Base-by-base conservation (phyloP, 108 stramenopile species). In the Licmophora abbreviata region DNA sequence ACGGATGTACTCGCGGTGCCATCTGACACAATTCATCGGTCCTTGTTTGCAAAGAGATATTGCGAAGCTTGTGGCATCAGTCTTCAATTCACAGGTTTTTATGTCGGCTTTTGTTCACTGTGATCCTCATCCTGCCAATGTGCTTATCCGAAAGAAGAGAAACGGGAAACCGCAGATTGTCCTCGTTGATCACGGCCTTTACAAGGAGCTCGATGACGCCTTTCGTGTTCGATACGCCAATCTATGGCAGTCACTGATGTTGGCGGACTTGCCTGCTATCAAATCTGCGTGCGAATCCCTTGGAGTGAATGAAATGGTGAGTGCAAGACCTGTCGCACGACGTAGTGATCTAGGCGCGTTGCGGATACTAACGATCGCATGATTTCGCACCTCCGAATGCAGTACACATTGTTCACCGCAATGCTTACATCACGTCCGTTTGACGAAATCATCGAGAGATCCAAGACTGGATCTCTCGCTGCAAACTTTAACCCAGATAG, bases 101-200 rank as follows among this genome's bases (percentile, higher is more conserved):
- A 36, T 51, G 6, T 49, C 65, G 21, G 24, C 7, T 37, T 79
- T 64, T 46, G 88, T 93, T 5, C 93, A 96, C 58, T 92, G 91
- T 52, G 74, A 97, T 58, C 96, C 96, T 7, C 96, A 97, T 66
- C 83, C 88, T 30, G 93, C 88, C 14, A 97, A 97, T 59, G 83
- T 95, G 0, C 63, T 95, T 20, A 48, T 95, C 29, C 72, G 96
- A 29, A 64, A 58, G n/a, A 64, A 28, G 1, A 72, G 77, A 36
- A 56, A 49, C 10, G 81, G 80, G n/a, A 77, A 65, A 42, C 83
- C 85, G 1, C 68, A 88, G 61, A 68, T 95, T 45, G 95, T 95
- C 17, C 63, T 95, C n/a, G 64, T 92, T 9, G 95, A 95, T 71
- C 95, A 95, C 57, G 95, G 95, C 9, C 53, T 95, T 24, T 95